Base-by-base conservation (phyloP, 2,329 filamentous ascomycete species). In the Exophiala spinifera region DNA sequence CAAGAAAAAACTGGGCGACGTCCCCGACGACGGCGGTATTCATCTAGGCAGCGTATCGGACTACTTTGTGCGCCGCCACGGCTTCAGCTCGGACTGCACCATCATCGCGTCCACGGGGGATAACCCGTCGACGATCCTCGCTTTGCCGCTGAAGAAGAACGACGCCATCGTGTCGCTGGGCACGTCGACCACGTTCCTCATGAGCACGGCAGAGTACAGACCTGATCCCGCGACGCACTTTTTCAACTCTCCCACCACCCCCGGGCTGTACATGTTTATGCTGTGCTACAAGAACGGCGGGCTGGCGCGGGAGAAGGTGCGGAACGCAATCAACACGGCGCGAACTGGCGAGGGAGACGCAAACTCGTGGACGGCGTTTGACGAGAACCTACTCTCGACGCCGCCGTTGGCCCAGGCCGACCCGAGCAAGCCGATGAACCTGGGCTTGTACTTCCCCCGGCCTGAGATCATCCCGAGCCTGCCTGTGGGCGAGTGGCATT, bases 211-310 rank as follows among this genome's bases (percentile, higher is more conserved):
- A n/a, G 80, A 83, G 65, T 97, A 96, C 79, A 86, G 86, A 69
- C 90, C 94, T 1, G 87, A 96, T 67, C 88, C 90, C 2, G 83
- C 88, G 5, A 96, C 96, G 67, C 94, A 99, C 76, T 96, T 97
- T 79, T 95, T 97, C 82, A 96, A 96, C 76, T 91, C 97, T 72
- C 94, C 94, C 1, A 94, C 91, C 42, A 95, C 90, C 1, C 76
- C 85, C 0, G 90, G 88, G 1, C 82, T 96, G 56, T 96, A 95
- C 80, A 97, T 99, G 94, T 97, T 99, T 74, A 99, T 99, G 94
- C 84, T 99, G 33, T 99, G 94, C 79, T 99, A 97, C 79, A 97
- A 97, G 75, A 99, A 99, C 73, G 94, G 94, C 63, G 91, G 91
- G 1, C 83, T 97, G 1, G 92, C 94, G 1, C 87, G 94, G 42